Percentiles rank a stretch among this genome's conserved stretches.
These are phyloP conservation scores for Mortierella sp. DNA, from an alignment of 371 early-diverging fungal genomes.

Conservation along the genomic window DNA sequence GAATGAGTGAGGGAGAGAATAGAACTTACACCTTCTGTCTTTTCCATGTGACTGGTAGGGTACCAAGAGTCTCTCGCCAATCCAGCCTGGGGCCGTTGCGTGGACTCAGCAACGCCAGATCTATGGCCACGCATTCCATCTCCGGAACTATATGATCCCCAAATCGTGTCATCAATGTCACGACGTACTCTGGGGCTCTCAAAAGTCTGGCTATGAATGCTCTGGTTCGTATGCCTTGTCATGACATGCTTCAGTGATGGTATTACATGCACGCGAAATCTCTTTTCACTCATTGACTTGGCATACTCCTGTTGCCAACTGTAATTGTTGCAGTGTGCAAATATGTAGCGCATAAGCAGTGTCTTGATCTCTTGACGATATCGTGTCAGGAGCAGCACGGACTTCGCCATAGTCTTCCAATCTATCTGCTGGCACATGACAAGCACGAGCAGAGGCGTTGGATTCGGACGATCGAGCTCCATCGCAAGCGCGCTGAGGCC, in stretches of 20 bases:
- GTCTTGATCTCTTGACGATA: constrained; percentile 44
- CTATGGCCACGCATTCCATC: constrained; percentile 44
- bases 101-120: constrained; percentile 45
- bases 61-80: constrained; percentile 18
- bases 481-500: constrained; percentile 40
- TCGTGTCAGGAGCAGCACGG: constrained; percentile 54
- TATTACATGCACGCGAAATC: background rate
- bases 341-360: constrained; percentile 53
- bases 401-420: constrained; percentile 46
- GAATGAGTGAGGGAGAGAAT: background rate
- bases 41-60: too few relatives aligned
- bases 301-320: too few relatives aligned
- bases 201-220: constrained; percentile 55
- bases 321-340: constrained; percentile 45
- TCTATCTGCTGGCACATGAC: constrained; percentile 50
- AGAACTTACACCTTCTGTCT: too few relatives aligned
- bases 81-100: constrained; percentile 5
- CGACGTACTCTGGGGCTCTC: constrained; percentile 53
- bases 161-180: constrained; percentile 54
- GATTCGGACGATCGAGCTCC: constrained; percentile 52
- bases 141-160: constrained; percentile 44
- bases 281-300: too few relatives aligned
- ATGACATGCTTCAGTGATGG: too few relatives aligned
- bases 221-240: constrained; percentile 10
- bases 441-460: constrained; percentile 52